Base-by-base conservation (phyloP, 805 yeast species). In the Hanseniaspora meyeri region DNA sequence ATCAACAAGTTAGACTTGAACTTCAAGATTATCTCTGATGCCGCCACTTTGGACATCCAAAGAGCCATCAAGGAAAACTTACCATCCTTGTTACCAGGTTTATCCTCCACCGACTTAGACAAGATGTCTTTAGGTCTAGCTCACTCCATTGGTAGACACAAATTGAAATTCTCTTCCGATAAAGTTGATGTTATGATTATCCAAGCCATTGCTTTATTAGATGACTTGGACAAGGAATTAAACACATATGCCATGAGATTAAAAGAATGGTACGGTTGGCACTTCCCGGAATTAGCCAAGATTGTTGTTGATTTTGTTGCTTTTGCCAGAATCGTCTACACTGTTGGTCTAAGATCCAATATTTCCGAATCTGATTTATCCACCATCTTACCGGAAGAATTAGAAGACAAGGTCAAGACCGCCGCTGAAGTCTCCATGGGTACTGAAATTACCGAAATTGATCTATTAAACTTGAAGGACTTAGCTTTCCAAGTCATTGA, bases 261-360 rank as follows among this genome's bases (percentile, higher is more conserved):
- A 74, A 93, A 91, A 76, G 98, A 93, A 76, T 93, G 98, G 98
- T 93, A 93, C 75, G 98, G 98, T 62, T 93, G 98, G 98, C 98
- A 93, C 74, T 93, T 93, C 83, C 98, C 98, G 42, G 98, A 93
- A 74, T 81, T 93, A 81, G 96, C 97, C 66, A 93, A 93, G 79
- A 88, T 91, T 71, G 86, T 93, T 65, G 82, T 85, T 63, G 98
- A 91, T 74, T 90, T 96, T 62, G 91, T 87, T 65, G 97, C 97
- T 49, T 91, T 82, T 72, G 97, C 97, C 60, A 85, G 95, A 76
- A 86, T 89, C 64, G 87, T 93, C 68, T 79, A 89, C 73, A 77
- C 83, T 64, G 89, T 93, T 96, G 97, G 97, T 64, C 74, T 87
- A 64, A 82, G 98, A 77, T 78, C 96, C 56, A 88, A 87, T 66